Evolutionary conservation across 2,329 filamentous ascomycete genomes (phyloP), one percentile per base, ranked within the genome.

Genomic region (Zopfia rhizophila): DNA sequence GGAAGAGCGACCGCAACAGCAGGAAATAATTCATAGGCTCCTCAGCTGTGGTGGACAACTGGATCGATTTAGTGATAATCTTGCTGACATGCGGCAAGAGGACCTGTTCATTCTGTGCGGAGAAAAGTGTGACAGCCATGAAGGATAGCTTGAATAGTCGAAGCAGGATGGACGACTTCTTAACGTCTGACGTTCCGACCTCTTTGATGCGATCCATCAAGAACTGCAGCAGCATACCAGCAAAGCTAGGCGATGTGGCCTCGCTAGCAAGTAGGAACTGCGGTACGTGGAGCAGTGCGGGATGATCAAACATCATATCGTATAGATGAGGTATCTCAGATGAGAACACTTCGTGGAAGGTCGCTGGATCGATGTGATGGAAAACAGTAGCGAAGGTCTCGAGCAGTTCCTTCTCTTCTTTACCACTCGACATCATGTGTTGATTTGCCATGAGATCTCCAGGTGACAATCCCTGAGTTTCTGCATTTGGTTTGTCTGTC

Each of bases 21-120:
- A 97, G 80, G 73, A 99, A 99, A 74, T 99, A 99, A 71, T 99
- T 99, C 83, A 97, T 96, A 0, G 95, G 95, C 67, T 97, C 93
- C 62, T 97, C 91, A 0, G 94, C 95, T 46, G 89, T 95, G 5
- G 94, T 96, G 1, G 93, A 97, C 25, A 97, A 78, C 72, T 97
- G 91, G 53, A 99, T 97, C 7, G 93, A 97, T 72, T 96, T 92
- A 10, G 93, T 97, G 51, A 99, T 91, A 55, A 99, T 96, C 68
- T 95, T 95, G 42, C 95, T 92, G 38, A 99, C 93, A 69, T 99
- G 94, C 0, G 95, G 95, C 40, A 97, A 79, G 11, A 99, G 79
- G 2, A 99, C 91, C 67, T 94, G 89, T 73, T 99, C 94, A 61
- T 99, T 99, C 66, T 97, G 92, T 7, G 84, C 82, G 0, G 91